Conservation (phyloP, 371 early-diverging fungal species). For the Mucor plumbeus region DNA sequence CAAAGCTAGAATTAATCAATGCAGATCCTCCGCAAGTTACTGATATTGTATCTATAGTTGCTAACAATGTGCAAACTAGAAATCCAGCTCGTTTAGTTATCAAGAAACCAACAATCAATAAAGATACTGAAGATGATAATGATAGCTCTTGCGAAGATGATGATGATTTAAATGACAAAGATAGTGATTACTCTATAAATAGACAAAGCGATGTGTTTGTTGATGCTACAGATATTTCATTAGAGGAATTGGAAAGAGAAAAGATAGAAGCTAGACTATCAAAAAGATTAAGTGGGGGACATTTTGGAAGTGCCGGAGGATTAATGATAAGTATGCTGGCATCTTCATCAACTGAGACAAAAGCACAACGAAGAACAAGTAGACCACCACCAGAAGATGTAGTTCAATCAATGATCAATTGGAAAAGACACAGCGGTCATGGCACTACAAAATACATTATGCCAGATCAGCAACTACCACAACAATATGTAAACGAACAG, state of each 20-base stretch:
- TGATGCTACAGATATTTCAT: conserved; percentile 41
- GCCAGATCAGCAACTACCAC: background rate
- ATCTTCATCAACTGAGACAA: conserved; percentile 4
- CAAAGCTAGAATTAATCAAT: background rate
- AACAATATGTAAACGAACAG: background rate
- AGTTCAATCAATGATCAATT: conserved; percentile 46
- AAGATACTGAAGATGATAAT: conserved; percentile 22
- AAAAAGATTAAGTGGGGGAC: conserved; percentile 54
- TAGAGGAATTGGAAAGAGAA: conserved; percentile 52
- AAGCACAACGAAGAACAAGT: conserved; percentile 25
- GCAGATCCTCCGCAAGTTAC: background rate
- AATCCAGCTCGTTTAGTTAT: conserved; percentile 21
- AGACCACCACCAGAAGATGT: conserved; percentile 43
- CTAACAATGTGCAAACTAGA: conserved; percentile 29
- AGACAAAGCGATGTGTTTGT: conserved; percentile 46
- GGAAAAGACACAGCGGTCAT: conserved; percentile 45
- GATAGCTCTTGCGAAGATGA: conserved; percentile 25
- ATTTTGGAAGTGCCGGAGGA: conserved; percentile 58
- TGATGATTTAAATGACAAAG: conserved; percentile 6
- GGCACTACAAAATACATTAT: background rate
- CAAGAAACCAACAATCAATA: conserved; percentile 1
- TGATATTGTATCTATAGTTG: conserved; percentile 7
- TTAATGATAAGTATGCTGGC: conserved; percentile 42
- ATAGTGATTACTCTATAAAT: conserved; percentile 30
- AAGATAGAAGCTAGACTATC: conserved; percentile 35